These are phyloP conservation scores for Corylus avellana DNA, from an alignment of 306 rosid species.

Conservation along the genomic window DNA sequence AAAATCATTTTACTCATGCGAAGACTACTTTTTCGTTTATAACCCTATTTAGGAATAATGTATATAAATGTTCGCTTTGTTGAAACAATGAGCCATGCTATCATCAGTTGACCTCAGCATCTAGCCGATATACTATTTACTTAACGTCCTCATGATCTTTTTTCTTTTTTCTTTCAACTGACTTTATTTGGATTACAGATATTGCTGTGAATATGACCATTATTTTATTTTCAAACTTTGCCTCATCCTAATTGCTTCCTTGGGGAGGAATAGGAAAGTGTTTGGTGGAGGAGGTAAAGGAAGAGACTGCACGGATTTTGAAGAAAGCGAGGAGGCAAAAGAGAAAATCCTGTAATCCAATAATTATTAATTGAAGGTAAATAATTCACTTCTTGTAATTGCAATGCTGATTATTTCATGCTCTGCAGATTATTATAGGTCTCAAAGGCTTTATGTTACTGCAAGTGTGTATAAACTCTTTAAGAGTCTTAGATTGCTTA, in stretches of 20 bases:
- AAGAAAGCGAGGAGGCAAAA: slow-evolving; percentile 84
- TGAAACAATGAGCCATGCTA: slow-evolving; percentile 1
- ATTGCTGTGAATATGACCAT: background rate
- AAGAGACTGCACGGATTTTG: slow-evolving; percentile 76
- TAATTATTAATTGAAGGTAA: slow-evolving; percentile 4
- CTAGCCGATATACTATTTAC: background rate
- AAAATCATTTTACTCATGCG: background rate
- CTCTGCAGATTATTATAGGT: slow-evolving; percentile 14
- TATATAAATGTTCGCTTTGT: slow-evolving; percentile 11
- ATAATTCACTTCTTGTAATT: background rate
- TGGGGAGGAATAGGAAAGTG: slow-evolving; percentile 28
- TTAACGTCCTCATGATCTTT: background rate
- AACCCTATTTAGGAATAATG: background rate
- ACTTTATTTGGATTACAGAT: slow-evolving; percentile 1
- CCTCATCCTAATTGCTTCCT: slow-evolving; percentile 21
- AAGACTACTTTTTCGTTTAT: background rate
- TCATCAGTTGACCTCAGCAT: background rate
- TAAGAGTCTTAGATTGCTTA: background rate
- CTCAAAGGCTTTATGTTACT: too few species aligned
- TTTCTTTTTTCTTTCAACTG: background rate
- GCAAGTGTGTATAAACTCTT: background rate
- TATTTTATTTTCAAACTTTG: slow-evolving; percentile 24
- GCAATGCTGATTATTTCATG: background rate
- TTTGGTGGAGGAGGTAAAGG: slow-evolving; percentile 45
- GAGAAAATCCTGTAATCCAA: slow-evolving; percentile 60